phyloP scores from a whole-genome alignment of 164 flowering plant genomes.

The Nelumbo lutea region DNA sequence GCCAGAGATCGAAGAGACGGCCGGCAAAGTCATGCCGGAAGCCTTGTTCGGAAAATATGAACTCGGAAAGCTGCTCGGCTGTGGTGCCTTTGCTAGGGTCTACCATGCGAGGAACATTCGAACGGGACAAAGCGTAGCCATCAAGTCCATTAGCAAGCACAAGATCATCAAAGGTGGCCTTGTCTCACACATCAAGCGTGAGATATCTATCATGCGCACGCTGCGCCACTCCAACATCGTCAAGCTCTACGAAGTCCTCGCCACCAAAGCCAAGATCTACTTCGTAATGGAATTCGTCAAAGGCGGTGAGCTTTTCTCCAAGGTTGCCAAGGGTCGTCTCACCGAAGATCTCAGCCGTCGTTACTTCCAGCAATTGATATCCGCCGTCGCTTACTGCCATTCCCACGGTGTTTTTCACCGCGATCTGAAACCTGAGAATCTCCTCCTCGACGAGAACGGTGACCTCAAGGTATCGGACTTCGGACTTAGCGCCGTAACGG shows the following conservation, averaged over 20 bases:
- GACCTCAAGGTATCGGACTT: constrained; percentile 58
- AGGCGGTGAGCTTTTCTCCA: constrained; percentile 68
- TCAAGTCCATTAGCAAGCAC: constrained; percentile 55
- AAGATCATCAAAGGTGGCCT: constrained; percentile 33
- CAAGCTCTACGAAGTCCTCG: constrained; percentile 55
- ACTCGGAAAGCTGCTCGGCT: constrained; percentile 56
- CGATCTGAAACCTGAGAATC: constrained; percentile 68
- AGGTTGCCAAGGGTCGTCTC: constrained; percentile 48
- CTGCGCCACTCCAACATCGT: constrained; percentile 59
- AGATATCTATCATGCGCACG: constrained; percentile 62
- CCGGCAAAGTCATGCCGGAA: constrained; percentile 1
- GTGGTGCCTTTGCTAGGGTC: constrained; percentile 74
- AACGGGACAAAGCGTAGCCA: constrained; percentile 61
- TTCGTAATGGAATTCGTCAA: constrained; percentile 69
- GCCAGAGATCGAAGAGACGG: neutral
- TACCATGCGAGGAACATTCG: constrained; percentile 49
- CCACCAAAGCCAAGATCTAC: constrained; percentile 62
- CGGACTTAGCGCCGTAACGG: constrained; percentile 57
- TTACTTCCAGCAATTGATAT: constrained; percentile 61
- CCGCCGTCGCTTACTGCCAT: constrained; percentile 66
- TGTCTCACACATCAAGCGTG: constrained; percentile 39
- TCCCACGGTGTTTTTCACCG: constrained; percentile 64
- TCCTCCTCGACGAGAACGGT: constrained; percentile 61
- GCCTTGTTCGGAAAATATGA: constrained; percentile 50
- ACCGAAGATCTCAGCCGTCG: constrained; percentile 54